Evolutionary conservation across 148 eudicot species (phyloP).

Genomic region (Linanthus parryae): DNA sequence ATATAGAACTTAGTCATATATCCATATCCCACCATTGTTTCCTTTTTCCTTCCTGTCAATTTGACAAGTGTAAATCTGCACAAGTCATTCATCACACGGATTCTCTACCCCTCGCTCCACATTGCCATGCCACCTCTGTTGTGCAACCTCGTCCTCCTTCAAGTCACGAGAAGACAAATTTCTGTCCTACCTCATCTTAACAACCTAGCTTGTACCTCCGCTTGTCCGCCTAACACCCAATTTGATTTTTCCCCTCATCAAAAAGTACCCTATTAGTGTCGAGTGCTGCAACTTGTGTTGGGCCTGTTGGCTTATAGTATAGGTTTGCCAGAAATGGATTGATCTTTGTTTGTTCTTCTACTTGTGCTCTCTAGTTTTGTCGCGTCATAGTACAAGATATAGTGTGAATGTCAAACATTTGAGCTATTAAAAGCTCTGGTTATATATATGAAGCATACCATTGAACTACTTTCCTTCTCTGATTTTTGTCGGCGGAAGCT

Average conservation of each 20-base stretch:
- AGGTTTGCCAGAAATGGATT: slow-evolving; percentile 12
- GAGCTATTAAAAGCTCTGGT: slow-evolving; percentile 12
- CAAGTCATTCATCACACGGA: slow-evolving; percentile 33
- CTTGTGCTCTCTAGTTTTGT: slow-evolving; percentile 1
- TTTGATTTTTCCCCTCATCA: neutral
- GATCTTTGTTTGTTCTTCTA: neutral
- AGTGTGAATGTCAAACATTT: slow-evolving; percentile 26
- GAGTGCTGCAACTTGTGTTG: neutral
- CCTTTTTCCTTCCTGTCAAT: slow-evolving; percentile 17
- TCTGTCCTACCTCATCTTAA: slow-evolving; percentile 21
- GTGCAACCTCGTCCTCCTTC: slow-evolving; percentile 80
- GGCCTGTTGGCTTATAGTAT: slow-evolving; percentile 10
- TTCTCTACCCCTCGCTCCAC: slow-evolving; percentile 5
- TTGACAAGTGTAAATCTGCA: slow-evolving; percentile 59
- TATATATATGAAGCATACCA: slow-evolving; percentile 8
- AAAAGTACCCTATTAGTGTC: neutral
- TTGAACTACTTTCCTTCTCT: slow-evolving; percentile 11
- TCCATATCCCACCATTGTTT: slow-evolving; percentile 7
- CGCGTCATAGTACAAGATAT: slow-evolving; percentile 8
- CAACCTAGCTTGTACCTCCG: slow-evolving; percentile 60
- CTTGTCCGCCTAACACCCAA: slow-evolving; percentile 11
- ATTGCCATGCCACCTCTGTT: slow-evolving; percentile 16
- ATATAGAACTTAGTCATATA: slow-evolving; percentile 1
- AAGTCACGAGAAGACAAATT: slow-evolving; percentile 19
- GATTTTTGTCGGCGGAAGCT: slow-evolving; percentile 18